Evolutionary conservation across 2,329 filamentous ascomycete genomes (phyloP), one percentile per base, ranked within the genome.

Genomic region (Fusarium annulatum): DNA sequence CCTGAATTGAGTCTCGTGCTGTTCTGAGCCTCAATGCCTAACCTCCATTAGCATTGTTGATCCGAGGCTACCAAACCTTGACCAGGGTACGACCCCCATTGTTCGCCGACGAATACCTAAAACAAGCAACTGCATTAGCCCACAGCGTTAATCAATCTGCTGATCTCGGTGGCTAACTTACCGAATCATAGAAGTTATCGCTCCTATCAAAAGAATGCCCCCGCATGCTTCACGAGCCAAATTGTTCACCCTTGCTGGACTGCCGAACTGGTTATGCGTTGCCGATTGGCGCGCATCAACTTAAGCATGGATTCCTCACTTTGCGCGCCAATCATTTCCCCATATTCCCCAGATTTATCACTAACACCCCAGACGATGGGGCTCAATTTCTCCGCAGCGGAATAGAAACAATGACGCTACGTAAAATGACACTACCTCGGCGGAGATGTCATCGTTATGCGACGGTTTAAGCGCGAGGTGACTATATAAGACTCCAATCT

Each of bases 271-370:
- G 15, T 28, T 3, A 3, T 3, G 10, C 19, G 7, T 30, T 55
- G 23, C 55, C 69, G 30, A 73, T 73, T 73, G 71, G 71, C 9
- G 71, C 71, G 71, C 71, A 39, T 73, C 59, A 19, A 30, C 21
- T 26, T 33, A 39, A 43, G 12, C n/a, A 59, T 36, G 36, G 38
- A 5, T 23, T 51, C 33, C 26, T 45, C 18, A 30, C 55, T 56
- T 73, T 52, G 26, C 71, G 71, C 71, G 49, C 71, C 71, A 73
- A 74, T 73, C 71, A 73, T 23, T 26, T 52, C 55, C 59, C 63
- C 46, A 38, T 53, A 61, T 72, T 61, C 56, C 67, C 71, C 71
- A 71, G 71, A 58, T 65, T 69, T 33, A 26, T 48, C n/a, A 30
- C 42, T 21, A 55, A 41, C 49, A 46, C 42, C 71, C 67, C 58